These are phyloP conservation scores for Chalciporus chontae DNA, from an alignment of 768 basidiomycete species.

Conservation along the genomic window DNA sequence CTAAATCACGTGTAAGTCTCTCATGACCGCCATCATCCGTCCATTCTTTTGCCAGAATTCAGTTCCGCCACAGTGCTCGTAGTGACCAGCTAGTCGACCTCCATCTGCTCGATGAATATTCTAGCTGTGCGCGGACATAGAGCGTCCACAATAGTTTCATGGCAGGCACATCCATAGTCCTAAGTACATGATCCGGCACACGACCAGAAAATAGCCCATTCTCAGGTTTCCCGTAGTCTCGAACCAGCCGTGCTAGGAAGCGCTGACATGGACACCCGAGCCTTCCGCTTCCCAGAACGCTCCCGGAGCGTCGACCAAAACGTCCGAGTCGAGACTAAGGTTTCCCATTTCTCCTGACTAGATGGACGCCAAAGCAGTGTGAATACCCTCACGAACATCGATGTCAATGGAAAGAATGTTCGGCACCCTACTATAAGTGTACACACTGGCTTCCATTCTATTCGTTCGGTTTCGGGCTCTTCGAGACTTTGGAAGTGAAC, in stretches of 20 bases:
- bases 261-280: too few species aligned
- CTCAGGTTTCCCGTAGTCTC: not conserved
- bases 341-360: too few species aligned
- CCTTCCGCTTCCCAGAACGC: too few species aligned
- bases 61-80: not conserved
- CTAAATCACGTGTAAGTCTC: slow-evolving; percentile 15
- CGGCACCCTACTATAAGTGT: too few species aligned
- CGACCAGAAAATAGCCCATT: not conserved
- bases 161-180: not conserved
- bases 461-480: too few species aligned
- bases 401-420: not conserved
- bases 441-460: too few species aligned
- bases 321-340: too few species aligned
- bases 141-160: not conserved
- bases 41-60: too few species aligned
- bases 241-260: too few species aligned
- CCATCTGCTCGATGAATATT: not conserved
- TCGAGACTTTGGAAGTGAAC: too few species aligned
- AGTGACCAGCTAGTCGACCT: slow-evolving; percentile 3
- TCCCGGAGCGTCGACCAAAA: too few species aligned
- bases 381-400: not conserved
- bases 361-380: not conserved
- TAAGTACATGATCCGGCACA: not conserved
- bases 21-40: too few species aligned
- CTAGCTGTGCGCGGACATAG: slow-evolving; percentile 13